Percentiles rank a stretch among this genome's conserved stretches.
Evolutionary conservation across 108 stramenopile genomes (phyloP).

Genomic region (Discostella stelligeroides): DNA sequence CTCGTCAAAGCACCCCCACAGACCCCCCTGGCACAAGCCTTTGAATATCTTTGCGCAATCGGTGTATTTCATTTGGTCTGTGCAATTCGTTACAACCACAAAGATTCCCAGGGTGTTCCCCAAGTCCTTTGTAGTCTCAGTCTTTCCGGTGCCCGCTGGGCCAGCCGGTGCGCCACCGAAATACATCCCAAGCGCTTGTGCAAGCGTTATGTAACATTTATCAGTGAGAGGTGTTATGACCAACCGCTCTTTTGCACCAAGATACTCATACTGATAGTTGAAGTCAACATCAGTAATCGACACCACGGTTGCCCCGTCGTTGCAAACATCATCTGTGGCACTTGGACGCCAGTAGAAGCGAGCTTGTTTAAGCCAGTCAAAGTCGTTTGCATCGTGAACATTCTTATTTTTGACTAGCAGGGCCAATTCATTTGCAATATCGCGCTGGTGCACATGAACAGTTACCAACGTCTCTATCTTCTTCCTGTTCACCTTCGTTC

Average conservation of each 20-base stretch:
- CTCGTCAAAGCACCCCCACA: slow-evolving; percentile 96
- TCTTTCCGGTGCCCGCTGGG: slow-evolving; percentile 93
- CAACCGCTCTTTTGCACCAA: slow-evolving; percentile 91
- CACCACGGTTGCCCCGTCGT: slow-evolving; percentile 81
- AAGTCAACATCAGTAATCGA: slow-evolving; percentile 90
- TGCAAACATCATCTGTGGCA: slow-evolving; percentile 70
- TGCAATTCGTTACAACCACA: slow-evolving; percentile 93
- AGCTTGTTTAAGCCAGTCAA: slow-evolving; percentile 94
- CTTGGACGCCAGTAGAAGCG: slow-evolving; percentile 92
- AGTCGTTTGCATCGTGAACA: slow-evolving; percentile 87
- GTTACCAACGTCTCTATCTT: slow-evolving; percentile 93
- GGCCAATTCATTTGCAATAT: slow-evolving; percentile 81
- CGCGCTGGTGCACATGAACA: slow-evolving; percentile 91
- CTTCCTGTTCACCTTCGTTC: slow-evolving; percentile 82
- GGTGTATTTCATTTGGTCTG: slow-evolving; percentile 90
- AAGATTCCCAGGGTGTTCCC: slow-evolving; percentile 90
- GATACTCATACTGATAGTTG: slow-evolving; percentile 93
- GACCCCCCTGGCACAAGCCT: slow-evolving; percentile 88
- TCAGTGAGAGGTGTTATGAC: slow-evolving; percentile 93
- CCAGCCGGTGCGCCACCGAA: slow-evolving; percentile 94
- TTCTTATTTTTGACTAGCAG: slow-evolving; percentile 64
- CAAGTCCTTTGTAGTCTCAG: slow-evolving; percentile 84
- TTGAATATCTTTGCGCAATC: slow-evolving; percentile 96
- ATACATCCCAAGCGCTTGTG: slow-evolving; percentile 93
- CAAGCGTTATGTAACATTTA: slow-evolving; percentile 92